Evolutionary conservation across 1,139 yeast species (phyloP), one percentile per base, ranked within the genome.

Genomic region (Taphrina communis): DNA sequence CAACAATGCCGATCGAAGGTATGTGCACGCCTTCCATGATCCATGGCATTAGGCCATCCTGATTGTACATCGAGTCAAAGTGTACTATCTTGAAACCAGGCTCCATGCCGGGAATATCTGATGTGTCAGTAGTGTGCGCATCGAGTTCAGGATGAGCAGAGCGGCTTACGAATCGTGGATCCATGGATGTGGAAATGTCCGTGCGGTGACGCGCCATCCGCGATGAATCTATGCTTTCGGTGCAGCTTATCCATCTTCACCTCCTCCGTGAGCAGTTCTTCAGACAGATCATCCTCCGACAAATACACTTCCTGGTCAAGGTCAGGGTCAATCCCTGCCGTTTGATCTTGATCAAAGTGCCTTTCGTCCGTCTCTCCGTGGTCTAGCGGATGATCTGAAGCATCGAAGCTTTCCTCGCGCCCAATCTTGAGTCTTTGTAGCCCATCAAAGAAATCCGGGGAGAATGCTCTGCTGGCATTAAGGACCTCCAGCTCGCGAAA

Each of bases 381-480:
- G 17, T 53, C 58, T 6, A 38, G 21, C 11, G 58, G 58, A 17
- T 36, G 41, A 6, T 9, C 38, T 36, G 50, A 6, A 38, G 19
- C 14, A 19, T 50, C 42, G 50, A 35, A 38, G 46, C 31, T 38
- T 21, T 62, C 61, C 36, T 63, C 67, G 14, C 21, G 35, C 12
- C 52, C 48, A 21, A 63, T 55, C 38, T 44, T 57, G 25, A 63
- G 53, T 14, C 42, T 57, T n/a, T 42, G 55, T 8, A 63, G 41
- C 17, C 67, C 67, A 44, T 63, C 67, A 36, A 63, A 63, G 39
- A 53, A 55, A 17, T 63, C 67, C 36, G 67, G 67, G n/a, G 67
- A 21, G 52, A 62, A 62, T 4, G 66, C 52, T 42, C 66, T 51
- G 11, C 39, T 44, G 21, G 39, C 39, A n/a, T 63, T 46, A 7